Conservation (phyloP, 2,329 filamentous ascomycete species). For the Sarocladiaceae sp. region DNA sequence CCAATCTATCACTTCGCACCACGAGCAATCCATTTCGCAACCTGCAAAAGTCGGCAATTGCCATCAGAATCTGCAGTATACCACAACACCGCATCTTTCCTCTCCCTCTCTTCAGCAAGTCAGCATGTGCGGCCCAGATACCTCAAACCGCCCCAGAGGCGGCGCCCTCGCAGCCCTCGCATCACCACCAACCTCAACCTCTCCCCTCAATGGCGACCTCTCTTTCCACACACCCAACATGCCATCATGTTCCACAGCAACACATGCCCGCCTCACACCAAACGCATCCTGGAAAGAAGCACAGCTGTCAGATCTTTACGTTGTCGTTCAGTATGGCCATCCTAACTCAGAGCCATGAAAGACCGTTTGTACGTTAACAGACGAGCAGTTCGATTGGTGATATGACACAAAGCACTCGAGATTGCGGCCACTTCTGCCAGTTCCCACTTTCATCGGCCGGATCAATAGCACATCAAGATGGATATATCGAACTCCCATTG, state of each 20-base stretch:
- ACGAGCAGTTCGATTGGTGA: slow-evolving; percentile 37
- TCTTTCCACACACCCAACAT: slow-evolving; percentile 38
- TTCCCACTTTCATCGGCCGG: slow-evolving; percentile 20
- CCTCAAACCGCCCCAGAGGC: slow-evolving; percentile 34
- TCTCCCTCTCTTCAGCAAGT: not conserved
- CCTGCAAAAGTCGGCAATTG: not conserved
- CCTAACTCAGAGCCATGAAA: too few relatives aligned
- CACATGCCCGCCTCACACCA: slow-evolving; percentile 37
- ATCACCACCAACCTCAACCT: slow-evolving; percentile 2
- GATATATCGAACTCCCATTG: slow-evolving; percentile 30
- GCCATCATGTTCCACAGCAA: slow-evolving; percentile 32
- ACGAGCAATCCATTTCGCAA: not conserved
- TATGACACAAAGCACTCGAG: slow-evolving; percentile 31
- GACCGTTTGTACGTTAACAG: too few relatives aligned
- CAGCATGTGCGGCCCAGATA: slow-evolving; percentile 45
- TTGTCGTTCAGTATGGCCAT: slow-evolving; percentile 41
- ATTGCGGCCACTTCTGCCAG: slow-evolving; percentile 38
- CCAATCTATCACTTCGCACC: not conserved
- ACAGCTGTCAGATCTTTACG: slow-evolving; percentile 22
- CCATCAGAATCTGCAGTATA: too few relatives aligned
- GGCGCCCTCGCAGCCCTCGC: slow-evolving; percentile 42
- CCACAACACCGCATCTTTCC: not conserved
- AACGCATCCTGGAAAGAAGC: slow-evolving; percentile 16
- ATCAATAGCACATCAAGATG: slow-evolving; percentile 2
- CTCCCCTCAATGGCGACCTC: slow-evolving; percentile 29